A percentile compares a stretch with the other conserved stretches of the same genome.
Evolutionary conservation across 495 filamentous ascomycete species (phyloP).

Genomic region (Penicillium manginii): DNA sequence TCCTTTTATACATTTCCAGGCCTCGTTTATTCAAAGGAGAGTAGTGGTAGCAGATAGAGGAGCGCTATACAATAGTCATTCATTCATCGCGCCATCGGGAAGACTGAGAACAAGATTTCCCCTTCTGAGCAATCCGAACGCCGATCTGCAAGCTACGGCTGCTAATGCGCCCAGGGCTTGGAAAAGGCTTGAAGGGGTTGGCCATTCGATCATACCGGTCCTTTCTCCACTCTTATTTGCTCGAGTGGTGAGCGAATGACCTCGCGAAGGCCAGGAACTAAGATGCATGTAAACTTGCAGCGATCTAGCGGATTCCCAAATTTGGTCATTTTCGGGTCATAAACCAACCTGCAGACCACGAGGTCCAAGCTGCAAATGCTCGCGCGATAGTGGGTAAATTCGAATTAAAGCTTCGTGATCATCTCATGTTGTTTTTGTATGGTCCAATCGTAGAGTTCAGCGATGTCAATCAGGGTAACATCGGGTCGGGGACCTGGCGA

Average conservation of each 20-base stretch:
- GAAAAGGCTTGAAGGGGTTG: background rate
- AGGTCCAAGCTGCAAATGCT: conserved; percentile 1
- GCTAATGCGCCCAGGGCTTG: background rate
- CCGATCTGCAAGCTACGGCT: conserved; percentile 10
- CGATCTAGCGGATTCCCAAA: conserved; percentile 1
- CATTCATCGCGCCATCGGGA: conserved; percentile 2
- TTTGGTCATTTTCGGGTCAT: conserved; percentile 4
- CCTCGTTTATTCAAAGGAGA: background rate
- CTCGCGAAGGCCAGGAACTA: background rate
- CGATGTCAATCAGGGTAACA: conserved; percentile 10
- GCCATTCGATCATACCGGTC: background rate
- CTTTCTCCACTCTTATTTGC: background rate
- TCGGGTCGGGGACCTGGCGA: conserved; percentile 7
- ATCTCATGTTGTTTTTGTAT: conserved; percentile 4
- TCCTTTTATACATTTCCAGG: conserved; percentile 18
- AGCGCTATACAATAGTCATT: background rate
- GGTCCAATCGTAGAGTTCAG: background rate
- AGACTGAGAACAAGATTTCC: conserved; percentile 6
- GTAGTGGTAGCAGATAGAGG: background rate
- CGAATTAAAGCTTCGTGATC: conserved; percentile 9
- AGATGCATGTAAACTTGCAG: background rate
- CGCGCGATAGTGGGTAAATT: conserved; percentile 5
- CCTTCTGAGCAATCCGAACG: conserved; percentile 9
- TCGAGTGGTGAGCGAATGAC: background rate
- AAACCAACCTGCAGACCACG: background rate